phyloP scores from a whole-genome alignment of 2,329 filamentous ascomycete species.

The Trichoderma polysporum region DNA sequence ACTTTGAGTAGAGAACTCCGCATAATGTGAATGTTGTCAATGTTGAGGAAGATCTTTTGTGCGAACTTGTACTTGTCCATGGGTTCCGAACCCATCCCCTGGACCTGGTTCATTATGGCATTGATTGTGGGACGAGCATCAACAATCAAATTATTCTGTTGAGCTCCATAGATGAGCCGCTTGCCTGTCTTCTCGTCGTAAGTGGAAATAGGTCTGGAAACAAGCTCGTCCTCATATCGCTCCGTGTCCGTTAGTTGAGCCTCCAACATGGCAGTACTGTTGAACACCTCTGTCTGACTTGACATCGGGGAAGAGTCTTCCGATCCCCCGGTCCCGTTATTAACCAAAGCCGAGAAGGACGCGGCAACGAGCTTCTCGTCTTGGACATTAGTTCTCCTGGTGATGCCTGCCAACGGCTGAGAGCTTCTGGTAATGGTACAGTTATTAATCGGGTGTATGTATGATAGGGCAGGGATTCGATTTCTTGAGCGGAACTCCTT shows the following conservation, averaged over 20 bases:
- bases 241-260: conserved; percentile 62
- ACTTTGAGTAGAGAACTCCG: conserved; percentile 84
- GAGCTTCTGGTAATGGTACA: conserved; percentile 95
- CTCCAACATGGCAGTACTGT: conserved; percentile 37
- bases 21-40: conserved; percentile 99
- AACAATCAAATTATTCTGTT: conserved; percentile 91
- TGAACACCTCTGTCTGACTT: conserved; percentile 53
- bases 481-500: conserved; percentile 83
- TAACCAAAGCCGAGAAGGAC: conserved; percentile 64
- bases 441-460: conserved; percentile 95
- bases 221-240: conserved; percentile 66
- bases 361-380: conserved; percentile 92
- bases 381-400: conserved; percentile 86
- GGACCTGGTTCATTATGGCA: conserved; percentile 88
- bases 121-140: conserved; percentile 94
- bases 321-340: conserved; percentile 26
- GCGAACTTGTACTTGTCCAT: conserved; percentile 97
- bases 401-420: conserved; percentile 83
- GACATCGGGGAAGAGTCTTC: conserved; percentile 37
- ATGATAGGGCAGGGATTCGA: conserved; percentile 85
- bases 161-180: conserved; percentile 79
- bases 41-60: conserved; percentile 87
- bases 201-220: conserved; percentile 42
- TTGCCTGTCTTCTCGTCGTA: conserved; percentile 61
- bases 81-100: conserved; percentile 92